Percentiles rank a stretch among this genome's conserved stretches.
phyloP scores from a whole-genome alignment of 2,329 filamentous ascomycete species.

The Neocatenulostroma microsporum region DNA sequence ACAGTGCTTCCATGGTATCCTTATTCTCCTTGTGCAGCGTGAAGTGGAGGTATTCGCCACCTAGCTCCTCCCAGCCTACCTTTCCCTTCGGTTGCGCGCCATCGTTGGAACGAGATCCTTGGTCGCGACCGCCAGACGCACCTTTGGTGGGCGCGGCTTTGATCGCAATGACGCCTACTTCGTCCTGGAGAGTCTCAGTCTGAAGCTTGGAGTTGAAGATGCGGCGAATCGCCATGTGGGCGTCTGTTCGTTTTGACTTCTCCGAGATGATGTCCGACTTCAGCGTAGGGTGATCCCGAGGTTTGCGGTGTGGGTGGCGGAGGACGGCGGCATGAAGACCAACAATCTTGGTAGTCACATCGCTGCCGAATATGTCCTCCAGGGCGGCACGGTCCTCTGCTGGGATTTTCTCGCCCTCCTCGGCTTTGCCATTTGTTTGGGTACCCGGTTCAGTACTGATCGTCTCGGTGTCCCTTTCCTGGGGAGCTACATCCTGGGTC shows the following conservation, averaged over 20 bases:
- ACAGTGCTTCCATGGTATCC: slow-evolving; percentile 86
- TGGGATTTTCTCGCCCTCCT: no score
- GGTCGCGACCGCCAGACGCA: slow-evolving; percentile 8
- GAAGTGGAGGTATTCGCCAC: slow-evolving; percentile 81
- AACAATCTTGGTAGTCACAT: slow-evolving; percentile 45
- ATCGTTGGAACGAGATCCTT: slow-evolving; percentile 10
- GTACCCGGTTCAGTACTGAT: no score
- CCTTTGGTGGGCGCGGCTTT: slow-evolving; percentile 36
- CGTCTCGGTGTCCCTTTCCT: no score
- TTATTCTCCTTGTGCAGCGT: slow-evolving; percentile 95
- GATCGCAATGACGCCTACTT: slow-evolving; percentile 56
- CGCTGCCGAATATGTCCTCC: slow-evolving; percentile 44
- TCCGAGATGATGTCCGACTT: slow-evolving; percentile 50
- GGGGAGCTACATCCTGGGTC: no score
- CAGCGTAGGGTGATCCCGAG: slow-evolving; percentile 48
- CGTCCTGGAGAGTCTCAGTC: slow-evolving; percentile 65
- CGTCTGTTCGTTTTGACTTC: slow-evolving; percentile 53
- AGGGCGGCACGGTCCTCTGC: slow-evolving; percentile 33
- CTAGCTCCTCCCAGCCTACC: slow-evolving; percentile 56
- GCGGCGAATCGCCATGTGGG: slow-evolving; percentile 62
- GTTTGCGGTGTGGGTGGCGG: slow-evolving; percentile 47
- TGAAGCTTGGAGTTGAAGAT: slow-evolving; percentile 74
- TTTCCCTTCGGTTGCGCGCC: slow-evolving; percentile 30
- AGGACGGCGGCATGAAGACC: slow-evolving; percentile 49
- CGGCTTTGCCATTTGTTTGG: not conserved